These are phyloP conservation scores for Russula dissimulans DNA, from an alignment of 768 basidiomycete species.

Conservation along the genomic window DNA sequence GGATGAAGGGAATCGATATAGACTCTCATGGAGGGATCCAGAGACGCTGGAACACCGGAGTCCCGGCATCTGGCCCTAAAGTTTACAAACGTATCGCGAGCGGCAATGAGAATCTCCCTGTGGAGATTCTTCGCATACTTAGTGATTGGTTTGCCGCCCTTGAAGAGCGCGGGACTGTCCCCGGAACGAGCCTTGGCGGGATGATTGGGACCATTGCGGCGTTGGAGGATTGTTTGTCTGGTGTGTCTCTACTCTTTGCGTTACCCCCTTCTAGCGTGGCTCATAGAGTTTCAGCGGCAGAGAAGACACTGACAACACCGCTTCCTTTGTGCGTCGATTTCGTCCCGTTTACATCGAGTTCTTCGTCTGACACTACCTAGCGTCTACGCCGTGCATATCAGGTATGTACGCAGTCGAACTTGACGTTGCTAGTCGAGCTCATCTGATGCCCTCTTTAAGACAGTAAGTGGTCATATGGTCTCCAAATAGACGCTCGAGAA, in stretches of 20 bases:
- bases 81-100: constrained; percentile 29
- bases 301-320: constrained; percentile 54
- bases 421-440: not conserved
- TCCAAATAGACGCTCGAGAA: not conserved
- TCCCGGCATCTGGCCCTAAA: constrained; percentile 20
- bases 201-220: constrained; percentile 41
- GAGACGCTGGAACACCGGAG: not conserved
- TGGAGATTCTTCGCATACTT: constrained; percentile 45
- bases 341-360: not conserved
- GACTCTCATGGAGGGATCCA: constrained; percentile 6
- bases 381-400: constrained; percentile 56
- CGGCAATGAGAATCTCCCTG: constrained; percentile 47
- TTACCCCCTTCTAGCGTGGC: constrained; percentile 7
- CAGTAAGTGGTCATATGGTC: not conserved
- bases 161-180: constrained; percentile 50
- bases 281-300: constrained; percentile 33
- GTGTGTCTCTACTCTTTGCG: constrained; percentile 24
- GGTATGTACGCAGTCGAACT: constrained; percentile 25
- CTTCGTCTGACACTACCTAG: constrained; percentile 26
- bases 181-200: constrained; percentile 42
- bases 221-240: constrained; percentile 44
- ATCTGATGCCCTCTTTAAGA: not conserved
- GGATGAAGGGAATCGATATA: not conserved
- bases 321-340: constrained; percentile 48
- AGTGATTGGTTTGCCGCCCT: constrained; percentile 51